Percentiles rank a stretch among this genome's conserved stretches.
Conservation (phyloP, 306 rosid genomes). For the Clitoria ternatea region DNA sequence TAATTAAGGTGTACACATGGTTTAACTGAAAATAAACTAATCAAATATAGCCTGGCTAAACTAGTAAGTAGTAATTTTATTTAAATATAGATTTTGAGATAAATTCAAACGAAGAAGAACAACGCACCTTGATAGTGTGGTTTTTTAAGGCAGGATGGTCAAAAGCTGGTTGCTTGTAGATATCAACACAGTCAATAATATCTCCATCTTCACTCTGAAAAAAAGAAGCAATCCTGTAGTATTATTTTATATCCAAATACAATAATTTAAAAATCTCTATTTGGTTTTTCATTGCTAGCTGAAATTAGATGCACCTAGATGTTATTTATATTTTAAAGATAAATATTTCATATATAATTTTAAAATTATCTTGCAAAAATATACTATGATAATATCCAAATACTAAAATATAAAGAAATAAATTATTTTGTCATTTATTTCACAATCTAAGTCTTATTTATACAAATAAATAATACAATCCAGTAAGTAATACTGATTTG, state of each 20-base stretch:
- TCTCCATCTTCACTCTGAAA: slow-evolving; percentile 61
- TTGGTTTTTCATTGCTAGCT: not conserved
- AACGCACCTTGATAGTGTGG: slow-evolving; percentile 53
- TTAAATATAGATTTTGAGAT: no score
- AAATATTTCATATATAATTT: not conserved
- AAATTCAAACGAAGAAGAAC: no score
- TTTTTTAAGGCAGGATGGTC: slow-evolving; percentile 49
- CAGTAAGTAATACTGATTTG: no score
- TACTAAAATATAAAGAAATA: no score
- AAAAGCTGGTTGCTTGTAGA: slow-evolving; percentile 53
- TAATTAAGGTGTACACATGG: not conserved
- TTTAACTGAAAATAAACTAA: not conserved
- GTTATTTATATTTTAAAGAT: not conserved
- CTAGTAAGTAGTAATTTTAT: no score
- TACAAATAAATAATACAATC: no score
- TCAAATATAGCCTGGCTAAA: no score
- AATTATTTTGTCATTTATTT: no score
- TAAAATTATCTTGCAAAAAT: not conserved
- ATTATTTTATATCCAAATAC: not conserved
- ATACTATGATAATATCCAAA: not conserved
- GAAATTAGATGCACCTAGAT: not conserved
- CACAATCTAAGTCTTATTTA: no score
- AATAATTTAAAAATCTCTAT: not conserved
- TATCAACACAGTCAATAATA: slow-evolving; percentile 49
- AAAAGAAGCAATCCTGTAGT: not conserved